Base-by-base conservation (phyloP, 106 monocot genomes). In the Acanthochlamys bracteata region DNA sequence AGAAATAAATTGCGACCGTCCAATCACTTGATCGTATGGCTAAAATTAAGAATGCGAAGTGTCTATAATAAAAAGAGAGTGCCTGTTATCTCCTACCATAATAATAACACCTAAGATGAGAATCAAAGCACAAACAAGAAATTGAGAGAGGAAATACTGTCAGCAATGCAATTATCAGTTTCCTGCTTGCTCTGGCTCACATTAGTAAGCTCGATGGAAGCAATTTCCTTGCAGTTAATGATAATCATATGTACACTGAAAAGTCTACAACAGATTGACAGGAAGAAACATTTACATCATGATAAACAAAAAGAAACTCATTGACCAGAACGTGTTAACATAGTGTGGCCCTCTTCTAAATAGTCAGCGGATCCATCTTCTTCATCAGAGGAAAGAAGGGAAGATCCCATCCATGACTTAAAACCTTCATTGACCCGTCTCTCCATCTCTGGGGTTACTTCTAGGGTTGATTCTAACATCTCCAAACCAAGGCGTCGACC, bases 341-440 rank as follows among this genome's bases (percentile, higher is more conserved):
- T 60, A 24, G 68, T 69, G 14, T 41, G 58, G 60, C 61, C 68
- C 0, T 63, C 72, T 59, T 80, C 80, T 51, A 81, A 13, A 57
- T 83, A 74, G 59, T 80, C 80, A 81, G 76, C 80, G 4, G 80
- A 47, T 0, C 64, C 83, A 24, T 98, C 88, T 19, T 88, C 96
- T 56, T 96, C 92, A 27, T 88, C 87, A 10, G 84, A 87, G 21
- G 91, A 98, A 65, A 98, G 83, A 72, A 88, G 75, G 15, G 95
- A 91, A 17, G 90, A 82, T 13, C 95, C 95, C 90, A 90, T 91
- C 89, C 89, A 89, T 16, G 76, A 61, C 78, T 82, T 98, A 66
- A 98, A 98, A 8, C 96, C 91, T 79, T 85, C 91, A 41, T 79
- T 72, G 0, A 91, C 74, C 33, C 82, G 80, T 45, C 91, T 83